Evolutionary conservation across 345 rosid species (phyloP), one percentile per base, ranked within the genome.

Genomic region (Hypericum androsaemum): DNA sequence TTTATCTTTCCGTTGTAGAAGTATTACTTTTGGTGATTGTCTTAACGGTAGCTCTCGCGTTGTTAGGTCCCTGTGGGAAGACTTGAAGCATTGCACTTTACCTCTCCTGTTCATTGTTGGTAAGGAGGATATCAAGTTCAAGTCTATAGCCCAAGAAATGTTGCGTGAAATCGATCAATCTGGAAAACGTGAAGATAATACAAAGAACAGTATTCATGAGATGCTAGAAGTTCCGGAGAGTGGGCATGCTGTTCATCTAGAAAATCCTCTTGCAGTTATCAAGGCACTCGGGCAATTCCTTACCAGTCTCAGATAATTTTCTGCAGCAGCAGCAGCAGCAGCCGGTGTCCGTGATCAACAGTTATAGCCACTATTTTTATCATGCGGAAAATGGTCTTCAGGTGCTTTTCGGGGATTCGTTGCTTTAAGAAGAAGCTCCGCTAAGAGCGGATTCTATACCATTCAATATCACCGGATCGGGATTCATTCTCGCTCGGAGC

Each of bases 181-280:
- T 13, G 14, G 36, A 48, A 52, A 63, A 12, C 54, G 66, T 54
- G 62, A 44, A 43, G 58, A 50, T 8, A 50, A 32, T 48, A 12
- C 5, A 3, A 32, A 12, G 37, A 52, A 43, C 42, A n/a, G 59
- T n/a, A 58, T 63, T 32, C 57, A 63, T 12, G 82, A 84, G 65
- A 70, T 55, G 13, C 70, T 77, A 43, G 82, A 80, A 64, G 69
- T 86, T 51, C 76, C 86, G 4, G 66, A 68, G 45, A 66, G 80
- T 32, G 95, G 97, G 22, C 97, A 89, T 47, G 97, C 90, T n/a
- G 86, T 76, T 8, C 95, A 89, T 75, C 61, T 89, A 55, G 97
- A 89, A 77, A 80, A 74, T 62, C 97, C 95, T 61, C 88, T 86
- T 0, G 48, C 58, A 0, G n/a, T 86, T 43, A 66, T 81, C 28